phyloP scores from a whole-genome alignment of 2,329 filamentous ascomycete species.

The Pseudogymnoascus sp. region DNA sequence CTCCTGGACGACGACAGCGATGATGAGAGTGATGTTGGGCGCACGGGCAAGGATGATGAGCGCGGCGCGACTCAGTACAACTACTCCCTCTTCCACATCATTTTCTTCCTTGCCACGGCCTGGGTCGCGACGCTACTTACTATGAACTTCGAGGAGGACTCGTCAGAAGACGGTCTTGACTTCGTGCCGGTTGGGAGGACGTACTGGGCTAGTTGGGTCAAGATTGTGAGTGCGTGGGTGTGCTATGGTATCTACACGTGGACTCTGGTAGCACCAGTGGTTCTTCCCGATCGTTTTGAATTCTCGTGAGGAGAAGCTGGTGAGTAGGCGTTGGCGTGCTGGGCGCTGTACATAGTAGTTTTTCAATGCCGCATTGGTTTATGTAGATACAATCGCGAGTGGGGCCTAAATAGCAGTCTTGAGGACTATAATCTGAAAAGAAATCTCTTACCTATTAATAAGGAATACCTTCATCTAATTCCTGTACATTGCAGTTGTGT shows the following conservation, averaged over 20 bases:
- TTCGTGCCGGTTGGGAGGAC: slow-evolving; percentile 92
- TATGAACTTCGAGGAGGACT: slow-evolving; percentile 63
- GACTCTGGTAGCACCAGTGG: slow-evolving; percentile 80
- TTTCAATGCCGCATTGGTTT: neutral
- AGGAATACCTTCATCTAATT: neutral
- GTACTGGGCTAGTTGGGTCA: slow-evolving; percentile 97
- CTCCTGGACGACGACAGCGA: slow-evolving; percentile 61
- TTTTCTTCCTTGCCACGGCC: slow-evolving; percentile 91
- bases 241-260: slow-evolving; percentile 92
- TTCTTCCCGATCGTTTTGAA: slow-evolving; percentile 82
- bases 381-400: neutral
- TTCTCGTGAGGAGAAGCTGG: slow-evolving; percentile 30
- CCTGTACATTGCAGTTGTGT: neutral
- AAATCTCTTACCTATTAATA: neutral
- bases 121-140: slow-evolving; percentile 92
- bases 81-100: slow-evolving; percentile 92
- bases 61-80: slow-evolving; percentile 86
- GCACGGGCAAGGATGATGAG: slow-evolving; percentile 75
- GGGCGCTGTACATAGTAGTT: slow-evolving; percentile 2
- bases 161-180: slow-evolving; percentile 58
- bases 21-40: slow-evolving; percentile 53
- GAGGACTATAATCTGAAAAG: neutral
- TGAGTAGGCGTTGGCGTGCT: neutral
- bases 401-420: neutral
- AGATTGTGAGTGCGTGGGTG: slow-evolving; percentile 95